Evolutionary conservation across 306 rosid species (phyloP).

Genomic region (Trichosanthes cucumerina): DNA sequence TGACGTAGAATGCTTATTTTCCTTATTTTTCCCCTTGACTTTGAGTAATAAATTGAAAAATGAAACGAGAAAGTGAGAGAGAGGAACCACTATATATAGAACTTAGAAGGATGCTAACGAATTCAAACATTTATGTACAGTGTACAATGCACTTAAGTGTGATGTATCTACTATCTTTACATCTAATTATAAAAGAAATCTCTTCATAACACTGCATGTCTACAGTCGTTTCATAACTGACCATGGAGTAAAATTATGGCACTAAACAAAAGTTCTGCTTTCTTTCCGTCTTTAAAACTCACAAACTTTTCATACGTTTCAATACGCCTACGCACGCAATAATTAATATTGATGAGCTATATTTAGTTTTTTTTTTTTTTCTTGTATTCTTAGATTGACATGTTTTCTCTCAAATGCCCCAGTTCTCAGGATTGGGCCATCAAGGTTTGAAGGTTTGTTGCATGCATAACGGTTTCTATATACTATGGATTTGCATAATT

Average conservation of each 20-base stretch:
- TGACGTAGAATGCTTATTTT: conserved; percentile 63
- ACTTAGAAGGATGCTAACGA: neutral
- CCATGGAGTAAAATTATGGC: neutral
- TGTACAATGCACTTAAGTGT: neutral
- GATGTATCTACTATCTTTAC: neutral
- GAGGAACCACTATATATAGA: neutral
- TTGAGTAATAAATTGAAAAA: neutral
- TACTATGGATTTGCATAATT: neutral
- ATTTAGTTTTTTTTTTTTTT: neutral
- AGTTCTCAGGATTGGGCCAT: conserved; percentile 91
- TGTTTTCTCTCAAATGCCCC: conserved; percentile 18
- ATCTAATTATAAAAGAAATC: neutral
- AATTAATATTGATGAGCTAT: neutral
- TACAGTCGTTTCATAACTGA: neutral
- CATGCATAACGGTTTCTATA: neutral
- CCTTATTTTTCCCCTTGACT: neutral
- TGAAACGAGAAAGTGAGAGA: neutral
- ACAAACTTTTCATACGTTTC: neutral
- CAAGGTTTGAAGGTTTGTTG: conserved; percentile 61
- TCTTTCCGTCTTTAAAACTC: neutral
- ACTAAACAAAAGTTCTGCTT: neutral
- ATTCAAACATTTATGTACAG: neutral
- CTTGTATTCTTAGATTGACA: neutral
- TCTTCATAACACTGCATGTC: neutral
- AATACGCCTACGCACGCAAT: neutral